Percentiles rank a stretch among this genome's conserved stretches.
phyloP scores from a whole-genome alignment of 441 rosid genomes.

The Mallotus japonicus region DNA sequence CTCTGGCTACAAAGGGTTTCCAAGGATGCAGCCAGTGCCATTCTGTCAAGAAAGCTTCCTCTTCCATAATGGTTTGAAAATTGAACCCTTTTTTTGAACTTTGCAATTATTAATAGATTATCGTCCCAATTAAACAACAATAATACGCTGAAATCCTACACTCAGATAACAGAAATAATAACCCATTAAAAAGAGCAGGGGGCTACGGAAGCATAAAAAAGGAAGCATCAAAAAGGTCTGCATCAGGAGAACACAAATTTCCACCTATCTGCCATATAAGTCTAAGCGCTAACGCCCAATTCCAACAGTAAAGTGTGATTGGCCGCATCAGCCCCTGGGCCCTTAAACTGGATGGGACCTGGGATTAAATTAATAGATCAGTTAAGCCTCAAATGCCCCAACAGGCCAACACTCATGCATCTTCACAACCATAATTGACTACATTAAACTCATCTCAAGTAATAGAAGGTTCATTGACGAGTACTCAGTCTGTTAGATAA shows the following conservation, averaged over 20 bases:
- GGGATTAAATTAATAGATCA: slow-evolving; percentile 2
- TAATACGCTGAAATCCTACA: slow-evolving; percentile 7
- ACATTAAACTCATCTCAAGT: too few relatives aligned
- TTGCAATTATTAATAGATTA: neutral
- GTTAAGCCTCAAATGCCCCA: neutral
- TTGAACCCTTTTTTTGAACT: too few relatives aligned
- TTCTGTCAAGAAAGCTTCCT: too few relatives aligned
- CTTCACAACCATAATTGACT: too few relatives aligned
- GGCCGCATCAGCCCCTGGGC: slow-evolving; percentile 58
- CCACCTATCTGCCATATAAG: neutral
- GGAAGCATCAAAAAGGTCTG: slow-evolving; percentile 6
- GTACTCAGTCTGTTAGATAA: neutral
- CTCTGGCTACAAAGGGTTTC: too few relatives aligned
- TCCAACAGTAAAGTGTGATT: slow-evolving; percentile 79
- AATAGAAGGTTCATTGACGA: too few relatives aligned
- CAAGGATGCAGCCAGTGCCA: too few relatives aligned
- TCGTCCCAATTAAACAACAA: neutral
- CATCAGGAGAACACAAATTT: neutral
- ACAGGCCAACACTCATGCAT: too few relatives aligned
- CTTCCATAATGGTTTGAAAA: too few relatives aligned
- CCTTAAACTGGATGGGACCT: slow-evolving; percentile 97
- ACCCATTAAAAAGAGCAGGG: neutral
- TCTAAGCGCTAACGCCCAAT: slow-evolving; percentile 61
- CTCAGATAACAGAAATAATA: neutral
- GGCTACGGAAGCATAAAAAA: neutral